Base-by-base conservation (phyloP, 1,284 basidiomycete genomes). In the Ustilago hordei region DNA sequence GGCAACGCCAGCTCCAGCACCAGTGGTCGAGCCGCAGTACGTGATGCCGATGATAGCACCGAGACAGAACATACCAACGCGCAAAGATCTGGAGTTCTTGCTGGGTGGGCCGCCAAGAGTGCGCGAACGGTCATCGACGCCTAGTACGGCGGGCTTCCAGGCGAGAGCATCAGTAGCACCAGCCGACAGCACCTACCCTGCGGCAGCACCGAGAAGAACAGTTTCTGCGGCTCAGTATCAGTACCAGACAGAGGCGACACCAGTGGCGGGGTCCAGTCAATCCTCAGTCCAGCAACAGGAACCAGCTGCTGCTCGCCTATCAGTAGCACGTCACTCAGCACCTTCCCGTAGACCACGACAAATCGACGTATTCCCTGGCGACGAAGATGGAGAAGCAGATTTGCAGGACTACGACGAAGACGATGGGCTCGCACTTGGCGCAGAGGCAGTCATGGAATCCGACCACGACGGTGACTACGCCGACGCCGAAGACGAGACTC, bases 1-100 rank as follows among this genome's bases (percentile, higher is more conserved):
- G 3, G 54, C 28, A 45, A 35, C 52, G 12, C 56, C 57, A 53
- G 31, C 28, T 4, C 47, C 55, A 55, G 52, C 52, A 17, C 28
- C 54, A 8, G 19, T 32, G 23, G 28, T 31, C 11, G 38, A 28
- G n/a, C 23, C 47, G 41, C 58, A 60, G 8, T 34, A 32, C 13
- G 58, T 32, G 3, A 41, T 36, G 2, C 36, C 59, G 13, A 23
- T 34, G 1, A 35, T 53, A 17, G 3, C 54, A 43, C 63, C 55
- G 5, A 60, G 35, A 53, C 65, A 63, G 48, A 60, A 58, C 3
- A 2, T 70, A 23, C 70, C 64, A 8, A 64, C 64, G 9, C 48
- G 61, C n/a, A 57, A 60, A 9, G 70, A 73, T 55, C 32, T 73
- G 7, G 60, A 73, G 23, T 68, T 73, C 41, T 31, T 73, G 8